These are phyloP conservation scores for Linanthus parryae DNA, from an alignment of 148 eudicot genomes.

Conservation along the genomic window DNA sequence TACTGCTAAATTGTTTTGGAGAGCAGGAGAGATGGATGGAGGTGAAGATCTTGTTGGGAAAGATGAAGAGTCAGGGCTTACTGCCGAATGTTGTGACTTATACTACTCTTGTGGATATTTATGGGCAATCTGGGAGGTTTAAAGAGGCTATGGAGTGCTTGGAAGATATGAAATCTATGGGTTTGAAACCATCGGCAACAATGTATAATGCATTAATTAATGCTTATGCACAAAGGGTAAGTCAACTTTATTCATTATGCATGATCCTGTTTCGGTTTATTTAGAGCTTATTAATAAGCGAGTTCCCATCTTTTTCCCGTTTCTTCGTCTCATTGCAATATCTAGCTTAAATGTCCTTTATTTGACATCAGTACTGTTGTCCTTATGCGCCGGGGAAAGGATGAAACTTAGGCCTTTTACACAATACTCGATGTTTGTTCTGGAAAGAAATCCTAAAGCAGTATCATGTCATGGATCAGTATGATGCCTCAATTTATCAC, in stretches of 20 bases:
- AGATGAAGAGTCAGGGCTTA: slow-evolving; percentile 83
- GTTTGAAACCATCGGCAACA: slow-evolving; percentile 75
- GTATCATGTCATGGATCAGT: no score
- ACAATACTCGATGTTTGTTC: no score
- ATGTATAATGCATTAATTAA: slow-evolving; percentile 97
- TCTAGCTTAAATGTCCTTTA: no score
- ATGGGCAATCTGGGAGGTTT: slow-evolving; percentile 89
- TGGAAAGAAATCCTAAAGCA: no score
- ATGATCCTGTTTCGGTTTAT: background rate
- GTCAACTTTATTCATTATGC: slow-evolving; percentile 1
- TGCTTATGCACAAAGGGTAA: slow-evolving; percentile 97
- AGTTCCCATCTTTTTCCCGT: no score
- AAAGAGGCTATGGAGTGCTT: slow-evolving; percentile 86
- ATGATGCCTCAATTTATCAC: no score
- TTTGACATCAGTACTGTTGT: no score
- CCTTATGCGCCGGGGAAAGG: no score
- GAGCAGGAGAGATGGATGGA: slow-evolving; percentile 76
- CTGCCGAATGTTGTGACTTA: slow-evolving; percentile 86
- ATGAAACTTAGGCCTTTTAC: no score
- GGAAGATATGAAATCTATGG: slow-evolving; percentile 90
- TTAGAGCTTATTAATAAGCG: no score
- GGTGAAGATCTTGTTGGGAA: slow-evolving; percentile 53
- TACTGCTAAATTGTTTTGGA: slow-evolving; percentile 88
- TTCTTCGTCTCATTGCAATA: no score
- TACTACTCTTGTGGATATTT: slow-evolving; percentile 76